Evolutionary conservation across 108 stramenopile genomes (phyloP).

Genomic region (Nitzschia putrida): DNA sequence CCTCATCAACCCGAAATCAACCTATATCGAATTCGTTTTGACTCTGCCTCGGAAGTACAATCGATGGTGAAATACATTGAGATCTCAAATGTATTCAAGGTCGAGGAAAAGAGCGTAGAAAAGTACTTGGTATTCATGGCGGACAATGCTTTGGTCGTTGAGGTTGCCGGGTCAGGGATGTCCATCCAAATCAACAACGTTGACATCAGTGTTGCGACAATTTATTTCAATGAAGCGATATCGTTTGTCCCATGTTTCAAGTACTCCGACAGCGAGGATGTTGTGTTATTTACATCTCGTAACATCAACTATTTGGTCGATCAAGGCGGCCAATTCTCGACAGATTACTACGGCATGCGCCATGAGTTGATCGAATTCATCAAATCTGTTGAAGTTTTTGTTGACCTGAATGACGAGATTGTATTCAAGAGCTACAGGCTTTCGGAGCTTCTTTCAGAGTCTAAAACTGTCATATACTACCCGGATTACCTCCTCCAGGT

Average conservation of each 20-base stretch:
- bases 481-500: conserved; percentile 42
- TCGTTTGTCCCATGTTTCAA: conserved; percentile 42
- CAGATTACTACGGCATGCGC: conserved; percentile 38
- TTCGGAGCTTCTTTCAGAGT: conserved; percentile 35
- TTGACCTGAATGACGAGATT: conserved; percentile 36
- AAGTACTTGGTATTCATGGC: conserved; percentile 41
- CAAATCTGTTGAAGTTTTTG: conserved; percentile 26
- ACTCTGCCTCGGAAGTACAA: conserved; percentile 18
- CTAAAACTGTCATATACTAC: conserved; percentile 37
- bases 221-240: conserved; percentile 41
- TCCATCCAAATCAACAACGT: conserved; percentile 33
- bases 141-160: conserved; percentile 28
- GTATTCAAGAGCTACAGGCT: conserved; percentile 34
- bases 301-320: conserved; percentile 32
- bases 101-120: conserved; percentile 9
- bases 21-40: conserved; percentile 32
- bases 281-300: conserved; percentile 30
- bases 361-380: conserved; percentile 36
- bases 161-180: conserved; percentile 23
- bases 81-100: conserved; percentile 31
- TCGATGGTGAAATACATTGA: conserved; percentile 41
- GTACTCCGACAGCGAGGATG: conserved; percentile 40
- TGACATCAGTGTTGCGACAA: conserved; percentile 31
- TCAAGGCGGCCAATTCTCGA: conserved; percentile 31
- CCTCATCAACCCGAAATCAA: conserved; percentile 41